Percentiles rank a stretch among this genome's conserved stretches.
phyloP scores from a whole-genome alignment of 2,329 filamentous ascomycete genomes.

The Nemania abortiva region DNA sequence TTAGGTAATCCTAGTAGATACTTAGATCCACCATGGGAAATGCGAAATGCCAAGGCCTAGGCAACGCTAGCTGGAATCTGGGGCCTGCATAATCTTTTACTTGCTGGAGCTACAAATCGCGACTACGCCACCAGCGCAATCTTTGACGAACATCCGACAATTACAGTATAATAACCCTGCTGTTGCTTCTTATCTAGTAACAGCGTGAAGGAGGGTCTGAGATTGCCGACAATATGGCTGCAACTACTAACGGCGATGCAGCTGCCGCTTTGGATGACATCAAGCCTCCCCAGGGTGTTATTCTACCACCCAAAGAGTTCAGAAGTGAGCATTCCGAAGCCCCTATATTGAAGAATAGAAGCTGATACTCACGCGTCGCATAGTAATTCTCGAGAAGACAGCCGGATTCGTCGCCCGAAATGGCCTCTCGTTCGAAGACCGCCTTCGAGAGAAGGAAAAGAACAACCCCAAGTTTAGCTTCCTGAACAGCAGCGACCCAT shows the following conservation, averaged over 20 bases:
- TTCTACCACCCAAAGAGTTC: slow-evolving; percentile 90
- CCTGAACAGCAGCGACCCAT: slow-evolving; percentile 81
- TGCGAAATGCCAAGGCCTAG: slow-evolving; percentile 18
- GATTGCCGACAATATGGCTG: slow-evolving; percentile 53
- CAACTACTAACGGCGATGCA: slow-evolving; percentile 65
- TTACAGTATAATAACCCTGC: neutral
- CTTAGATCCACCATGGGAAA: neutral
- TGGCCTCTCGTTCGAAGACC: slow-evolving; percentile 78
- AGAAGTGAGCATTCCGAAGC: slow-evolving; percentile 61
- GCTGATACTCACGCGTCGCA: slow-evolving; percentile 24
- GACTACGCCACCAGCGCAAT: slow-evolving; percentile 41
- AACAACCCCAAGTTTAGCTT: slow-evolving; percentile 94
- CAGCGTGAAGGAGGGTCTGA: slow-evolving; percentile 46
- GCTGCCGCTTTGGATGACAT: slow-evolving; percentile 70
- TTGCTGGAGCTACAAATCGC: slow-evolving; percentile 39
- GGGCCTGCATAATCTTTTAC: slow-evolving; percentile 30
- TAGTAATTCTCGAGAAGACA: slow-evolving; percentile 84
- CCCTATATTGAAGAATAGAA: neutral
- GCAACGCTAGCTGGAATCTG: slow-evolving; percentile 21
- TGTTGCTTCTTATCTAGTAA: slow-evolving; percentile 24
- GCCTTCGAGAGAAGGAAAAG: slow-evolving; percentile 86
- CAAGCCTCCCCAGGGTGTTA: slow-evolving; percentile 84
- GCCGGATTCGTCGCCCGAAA: slow-evolving; percentile 87
- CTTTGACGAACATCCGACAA: slow-evolving; percentile 29
- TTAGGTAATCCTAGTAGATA: too few relatives aligned